A percentile compares a stretch with the other conserved stretches of the same genome.
phyloP scores from a whole-genome alignment of 306 rosid genomes.

The Corylus heterophylla region DNA sequence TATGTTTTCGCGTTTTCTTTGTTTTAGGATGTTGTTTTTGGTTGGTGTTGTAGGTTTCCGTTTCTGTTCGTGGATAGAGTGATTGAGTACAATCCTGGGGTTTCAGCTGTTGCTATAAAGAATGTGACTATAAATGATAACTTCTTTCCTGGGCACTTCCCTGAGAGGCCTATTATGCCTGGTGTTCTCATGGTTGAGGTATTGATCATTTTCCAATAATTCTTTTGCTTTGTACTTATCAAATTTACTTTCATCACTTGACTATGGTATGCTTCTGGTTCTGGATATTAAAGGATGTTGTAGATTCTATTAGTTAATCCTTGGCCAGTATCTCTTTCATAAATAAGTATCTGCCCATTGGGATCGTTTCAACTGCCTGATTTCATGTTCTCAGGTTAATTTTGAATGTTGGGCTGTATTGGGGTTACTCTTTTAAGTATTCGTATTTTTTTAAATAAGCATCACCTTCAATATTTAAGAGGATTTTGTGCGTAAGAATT shows the following conservation, averaged over 20 bases:
- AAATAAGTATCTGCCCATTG: neutral
- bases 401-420: neutral
- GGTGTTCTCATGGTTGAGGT: slow-evolving; percentile 99
- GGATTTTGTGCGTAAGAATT: neutral
- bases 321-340: too few relatives aligned
- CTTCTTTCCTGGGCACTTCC: slow-evolving; percentile 97
- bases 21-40: slow-evolving; percentile 2
- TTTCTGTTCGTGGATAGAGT: slow-evolving; percentile 95
- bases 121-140: slow-evolving; percentile 82
- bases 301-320: neutral
- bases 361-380: neutral
- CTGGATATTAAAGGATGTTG: neutral
- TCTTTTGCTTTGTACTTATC: neutral
- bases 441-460: neutral
- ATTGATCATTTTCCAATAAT: neutral
- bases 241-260: neutral
- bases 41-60: slow-evolving; percentile 65
- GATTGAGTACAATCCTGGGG: slow-evolving; percentile 63
- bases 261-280: neutral
- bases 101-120: slow-evolving; percentile 59
- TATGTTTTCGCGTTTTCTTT: neutral
- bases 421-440: neutral
- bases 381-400: neutral
- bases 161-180: slow-evolving; percentile 95
- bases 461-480: neutral